phyloP scores from a whole-genome alignment of 345 rosid genomes.

The Euphorbia peplus region DNA sequence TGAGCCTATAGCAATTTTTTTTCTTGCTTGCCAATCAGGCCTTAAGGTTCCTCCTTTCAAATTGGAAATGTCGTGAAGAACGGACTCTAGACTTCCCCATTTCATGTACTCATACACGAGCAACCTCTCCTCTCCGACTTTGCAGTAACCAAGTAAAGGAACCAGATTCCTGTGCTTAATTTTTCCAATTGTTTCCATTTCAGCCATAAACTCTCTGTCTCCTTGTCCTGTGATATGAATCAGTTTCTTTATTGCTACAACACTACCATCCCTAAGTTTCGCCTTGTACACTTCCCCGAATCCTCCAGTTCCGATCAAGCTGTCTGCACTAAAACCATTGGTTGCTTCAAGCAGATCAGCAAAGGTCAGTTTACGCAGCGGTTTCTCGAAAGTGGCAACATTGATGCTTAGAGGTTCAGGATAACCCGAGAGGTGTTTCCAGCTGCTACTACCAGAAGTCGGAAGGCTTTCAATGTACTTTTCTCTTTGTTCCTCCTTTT shows the following conservation, averaged over 20 bases:
- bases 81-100: slow-evolving; percentile 93
- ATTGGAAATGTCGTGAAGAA: slow-evolving; percentile 65
- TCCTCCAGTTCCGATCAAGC: slow-evolving; percentile 89
- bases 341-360: slow-evolving; percentile 93
- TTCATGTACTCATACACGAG: slow-evolving; percentile 98
- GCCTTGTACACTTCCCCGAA: slow-evolving; percentile 99
- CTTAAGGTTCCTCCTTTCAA: slow-evolving; percentile 46
- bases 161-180: slow-evolving; percentile 96
- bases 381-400: slow-evolving; percentile 95
- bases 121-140: slow-evolving; percentile 93
- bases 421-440: slow-evolving; percentile 80
- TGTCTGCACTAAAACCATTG: slow-evolving; percentile 87
- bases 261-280: slow-evolving; percentile 60
- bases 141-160: slow-evolving; percentile 89
- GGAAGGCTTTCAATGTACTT: slow-evolving; percentile 87
- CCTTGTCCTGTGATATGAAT: slow-evolving; percentile 89
- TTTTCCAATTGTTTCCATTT: slow-evolving; percentile 98
- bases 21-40: slow-evolving; percentile 79
- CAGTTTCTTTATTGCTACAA: slow-evolving; percentile 90
- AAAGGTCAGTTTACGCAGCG: slow-evolving; percentile 81
- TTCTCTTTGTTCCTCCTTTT: slow-evolving; percentile 59
- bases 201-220: slow-evolving; percentile 98
- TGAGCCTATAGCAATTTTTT: slow-evolving; percentile 86
- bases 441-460: slow-evolving; percentile 79
- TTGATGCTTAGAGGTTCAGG: slow-evolving; percentile 95